phyloP scores from a whole-genome alignment of 192 early-diverging fungal genomes.

The Geosiphon pyriformis region DNA sequence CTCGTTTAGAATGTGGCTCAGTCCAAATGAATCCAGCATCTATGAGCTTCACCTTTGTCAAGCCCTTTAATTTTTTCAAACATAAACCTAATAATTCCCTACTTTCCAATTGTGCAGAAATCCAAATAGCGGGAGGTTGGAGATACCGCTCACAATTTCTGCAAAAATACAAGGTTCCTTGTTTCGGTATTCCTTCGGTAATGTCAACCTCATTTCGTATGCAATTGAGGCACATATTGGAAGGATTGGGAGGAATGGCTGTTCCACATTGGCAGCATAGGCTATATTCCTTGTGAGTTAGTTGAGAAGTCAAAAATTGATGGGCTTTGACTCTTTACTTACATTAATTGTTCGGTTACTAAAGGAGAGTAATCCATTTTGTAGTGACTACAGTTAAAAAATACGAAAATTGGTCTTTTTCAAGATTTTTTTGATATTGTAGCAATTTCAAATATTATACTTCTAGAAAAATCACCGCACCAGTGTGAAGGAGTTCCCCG shows the following conservation, averaged over 20 bases:
- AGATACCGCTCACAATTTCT: slow-evolving; percentile 95
- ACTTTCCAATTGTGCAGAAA: slow-evolving; percentile 80
- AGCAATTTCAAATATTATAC: no score
- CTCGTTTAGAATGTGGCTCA: slow-evolving; percentile 76
- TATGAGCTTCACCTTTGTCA: slow-evolving; percentile 89
- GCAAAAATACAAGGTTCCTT: slow-evolving; percentile 93
- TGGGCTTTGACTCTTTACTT: slow-evolving; percentile 19
- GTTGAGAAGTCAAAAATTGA: not conserved
- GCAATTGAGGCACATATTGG: slow-evolving; percentile 98
- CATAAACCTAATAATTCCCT: slow-evolving; percentile 89
- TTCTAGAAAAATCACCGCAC: no score
- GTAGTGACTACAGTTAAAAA: no score
- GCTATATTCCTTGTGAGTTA: slow-evolving; percentile 15
- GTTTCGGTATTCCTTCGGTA: slow-evolving; percentile 98
- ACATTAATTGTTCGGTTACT: slow-evolving; percentile 50
- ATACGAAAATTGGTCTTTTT: no score
- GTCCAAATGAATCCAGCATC: slow-evolving; percentile 99
- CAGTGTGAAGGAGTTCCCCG: no score
- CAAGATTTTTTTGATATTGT: no score
- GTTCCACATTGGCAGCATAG: slow-evolving; percentile 95
- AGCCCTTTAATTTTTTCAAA: slow-evolving; percentile 86
- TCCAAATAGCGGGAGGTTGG: slow-evolving; percentile 92
- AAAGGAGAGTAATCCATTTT: slow-evolving; percentile 52
- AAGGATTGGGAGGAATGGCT: slow-evolving; percentile 91
- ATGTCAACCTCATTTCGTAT: slow-evolving; percentile 96